phyloP scores from a whole-genome alignment of 1,284 basidiomycete species.

The Ganoderma meredithae region DNA sequence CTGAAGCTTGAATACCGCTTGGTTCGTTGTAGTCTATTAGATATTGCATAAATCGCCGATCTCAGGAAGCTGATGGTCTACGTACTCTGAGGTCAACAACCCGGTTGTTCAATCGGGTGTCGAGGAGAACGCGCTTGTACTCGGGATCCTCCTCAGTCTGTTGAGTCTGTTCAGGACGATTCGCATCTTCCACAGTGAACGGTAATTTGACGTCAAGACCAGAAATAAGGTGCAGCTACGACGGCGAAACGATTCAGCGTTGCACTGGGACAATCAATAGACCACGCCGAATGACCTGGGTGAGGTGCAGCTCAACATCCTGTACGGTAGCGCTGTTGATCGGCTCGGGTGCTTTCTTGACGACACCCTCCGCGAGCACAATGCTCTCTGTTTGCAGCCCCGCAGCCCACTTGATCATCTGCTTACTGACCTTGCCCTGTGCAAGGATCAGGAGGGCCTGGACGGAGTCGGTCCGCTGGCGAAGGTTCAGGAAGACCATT shows the following conservation, averaged over 20 bases:
- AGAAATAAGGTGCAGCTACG: constrained; percentile 81
- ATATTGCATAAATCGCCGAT: not conserved
- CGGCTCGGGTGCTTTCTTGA: constrained; percentile 85
- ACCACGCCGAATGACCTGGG: constrained; percentile 62
- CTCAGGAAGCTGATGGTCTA: constrained; percentile 21
- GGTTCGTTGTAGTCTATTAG: constrained; percentile 89
- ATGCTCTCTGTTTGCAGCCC: constrained; percentile 88
- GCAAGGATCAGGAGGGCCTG: constrained; percentile 87
- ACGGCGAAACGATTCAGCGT: not conserved
- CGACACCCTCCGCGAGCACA: constrained; percentile 86
- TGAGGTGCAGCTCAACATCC: constrained; percentile 90
- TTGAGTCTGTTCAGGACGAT: constrained; percentile 70
- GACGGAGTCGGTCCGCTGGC: constrained; percentile 90
- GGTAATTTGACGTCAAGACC: constrained; percentile 84
- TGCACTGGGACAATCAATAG: not conserved
- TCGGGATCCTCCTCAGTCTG: constrained; percentile 56
- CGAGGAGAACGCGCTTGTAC: constrained; percentile 81
- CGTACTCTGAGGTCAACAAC: constrained; percentile 91
- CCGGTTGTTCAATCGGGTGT: constrained; percentile 95
- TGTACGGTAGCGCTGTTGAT: constrained; percentile 92
- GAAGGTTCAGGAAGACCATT: constrained; percentile 94
- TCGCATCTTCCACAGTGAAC: constrained; percentile 95
- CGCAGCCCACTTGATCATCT: constrained; percentile 96
- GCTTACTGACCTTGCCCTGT: constrained; percentile 89
- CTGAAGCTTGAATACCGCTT: constrained; percentile 95